A percentile compares a stretch with the other conserved stretches of the same genome.
phyloP scores from a whole-genome alignment of 2,329 filamentous ascomycete genomes.

The Calcarisporium arbuscula region DNA sequence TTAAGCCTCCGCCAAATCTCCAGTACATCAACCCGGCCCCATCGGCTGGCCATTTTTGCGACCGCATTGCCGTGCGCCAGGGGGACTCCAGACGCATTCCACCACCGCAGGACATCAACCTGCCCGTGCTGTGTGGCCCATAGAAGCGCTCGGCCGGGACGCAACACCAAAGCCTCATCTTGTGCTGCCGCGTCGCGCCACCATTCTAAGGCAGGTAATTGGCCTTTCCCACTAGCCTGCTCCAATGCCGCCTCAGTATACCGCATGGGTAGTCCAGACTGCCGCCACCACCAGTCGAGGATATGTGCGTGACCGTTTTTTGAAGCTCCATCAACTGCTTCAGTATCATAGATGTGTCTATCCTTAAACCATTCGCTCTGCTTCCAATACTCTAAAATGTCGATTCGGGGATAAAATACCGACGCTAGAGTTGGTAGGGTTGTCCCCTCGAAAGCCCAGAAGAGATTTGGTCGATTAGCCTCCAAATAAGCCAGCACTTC shows the following conservation, averaged over 20 bases:
- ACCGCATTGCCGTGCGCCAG: slow-evolving; percentile 76
- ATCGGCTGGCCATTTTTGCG: slow-evolving; percentile 75
- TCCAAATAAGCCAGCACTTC: slow-evolving; percentile 67
- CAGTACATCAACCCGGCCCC: slow-evolving; percentile 78
- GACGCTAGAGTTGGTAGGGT: slow-evolving; percentile 85
- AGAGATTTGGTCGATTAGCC: slow-evolving; percentile 60
- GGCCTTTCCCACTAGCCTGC: slow-evolving; percentile 76
- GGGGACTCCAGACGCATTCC: slow-evolving; percentile 75
- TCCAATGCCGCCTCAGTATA: slow-evolving; percentile 86
- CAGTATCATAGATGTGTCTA: slow-evolving; percentile 72
- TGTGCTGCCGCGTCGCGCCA: slow-evolving; percentile 69
- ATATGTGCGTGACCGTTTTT: slow-evolving; percentile 79
- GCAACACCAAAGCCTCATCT: slow-evolving; percentile 55
- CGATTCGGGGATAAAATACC: slow-evolving; percentile 74
- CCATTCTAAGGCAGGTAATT: slow-evolving; percentile 85
- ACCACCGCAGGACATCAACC: slow-evolving; percentile 75
- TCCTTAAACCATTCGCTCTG: slow-evolving; percentile 75
- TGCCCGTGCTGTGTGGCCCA: slow-evolving; percentile 80
- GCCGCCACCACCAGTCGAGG: slow-evolving; percentile 86
- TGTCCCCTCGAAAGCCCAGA: slow-evolving; percentile 79
- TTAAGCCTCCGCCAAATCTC: slow-evolving; percentile 73
- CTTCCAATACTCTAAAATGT: slow-evolving; percentile 88
- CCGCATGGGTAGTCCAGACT: slow-evolving; percentile 67
- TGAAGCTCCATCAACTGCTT: slow-evolving; percentile 83
- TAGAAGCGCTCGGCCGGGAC: slow-evolving; percentile 78